Base-by-base conservation (phyloP, 208 protist genomes). In the Leptomonas pyrrhocoris region DNA sequence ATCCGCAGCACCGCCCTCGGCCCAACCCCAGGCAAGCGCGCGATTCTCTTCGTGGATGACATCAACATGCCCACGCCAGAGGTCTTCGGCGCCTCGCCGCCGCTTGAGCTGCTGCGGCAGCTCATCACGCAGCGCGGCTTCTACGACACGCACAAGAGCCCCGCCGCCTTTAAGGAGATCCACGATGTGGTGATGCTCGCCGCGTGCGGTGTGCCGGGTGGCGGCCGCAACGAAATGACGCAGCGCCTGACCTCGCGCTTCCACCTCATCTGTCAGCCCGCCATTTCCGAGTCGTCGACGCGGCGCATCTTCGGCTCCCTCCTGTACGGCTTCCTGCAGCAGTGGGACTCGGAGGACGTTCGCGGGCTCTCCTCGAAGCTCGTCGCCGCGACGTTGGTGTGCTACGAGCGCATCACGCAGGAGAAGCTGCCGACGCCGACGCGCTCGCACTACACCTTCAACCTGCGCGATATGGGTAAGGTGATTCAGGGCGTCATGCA, bases 401-500 rank as follows among this genome's bases (percentile, higher is more conserved):
- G 98, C 59, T 99, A 99, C 84, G 80, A 98, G 59, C 89, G 85
- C 56, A 98, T 99, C 59, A 85, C 88, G 12, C 34, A 51, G 21
- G 96, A 98, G 70, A 94, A 99, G 64, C 86, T 99, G 55, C 98
- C 98, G 15, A 99, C 98, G 30, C 98, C 98, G 30, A 86, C 94
- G 13, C 98, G 98, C 68, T 97, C 93, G 25, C 98, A 99, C 80
- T 99, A 99, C 89, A 99, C 97, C 12, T 99, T 99, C 87, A 99
- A 99, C 83, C 67, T 99, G 62, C 95, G 98, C 49, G 98, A 99
- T 70, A 87, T 99, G 31, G 89, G 90, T 50, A 98, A 98, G 62
- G 97, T 99, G 19, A 89, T 99, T 34, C 97, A 99, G 74, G 98
- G 96, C 38, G 81, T 99, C 53, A 95, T 98, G 85, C 95, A 97